These are phyloP conservation scores for Straminergon stramineum DNA, from an alignment of 225 moss, liverwort and hornwort species.

Conservation along the genomic window DNA sequence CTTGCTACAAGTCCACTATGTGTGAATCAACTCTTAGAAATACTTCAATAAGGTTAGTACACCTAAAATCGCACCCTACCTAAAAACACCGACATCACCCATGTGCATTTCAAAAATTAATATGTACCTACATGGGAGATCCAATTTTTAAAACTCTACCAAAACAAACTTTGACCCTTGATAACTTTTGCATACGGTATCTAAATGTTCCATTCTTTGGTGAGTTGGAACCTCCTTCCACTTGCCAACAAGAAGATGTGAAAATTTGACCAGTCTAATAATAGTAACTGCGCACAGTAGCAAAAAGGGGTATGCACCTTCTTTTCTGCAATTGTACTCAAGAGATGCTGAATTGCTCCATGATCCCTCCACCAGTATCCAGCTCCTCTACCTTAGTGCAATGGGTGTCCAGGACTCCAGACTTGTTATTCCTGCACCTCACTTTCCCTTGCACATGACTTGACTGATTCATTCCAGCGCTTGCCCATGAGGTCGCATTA, in stretches of 20 bases:
- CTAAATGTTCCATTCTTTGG: neutral
- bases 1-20: neutral
- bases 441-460: neutral
- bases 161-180: neutral
- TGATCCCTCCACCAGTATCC: neutral
- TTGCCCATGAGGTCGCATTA: neutral
- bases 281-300: neutral
- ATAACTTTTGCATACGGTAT: neutral
- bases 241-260: too few species aligned
- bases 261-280: neutral
- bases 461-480: neutral
- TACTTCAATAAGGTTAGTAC: neutral
- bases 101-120: neutral
- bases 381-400: neutral
- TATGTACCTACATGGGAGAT: neutral
- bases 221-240: neutral
- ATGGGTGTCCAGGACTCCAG: neutral
- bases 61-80: accelerated
- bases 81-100: accelerated
- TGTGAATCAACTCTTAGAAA: accelerated
- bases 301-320: neutral
- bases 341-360: neutral
- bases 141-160: accelerated
- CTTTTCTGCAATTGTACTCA: neutral
- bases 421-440: neutral